Base-by-base conservation (phyloP, 768 basidiomycete genomes). In the Leccinum obscurum region DNA sequence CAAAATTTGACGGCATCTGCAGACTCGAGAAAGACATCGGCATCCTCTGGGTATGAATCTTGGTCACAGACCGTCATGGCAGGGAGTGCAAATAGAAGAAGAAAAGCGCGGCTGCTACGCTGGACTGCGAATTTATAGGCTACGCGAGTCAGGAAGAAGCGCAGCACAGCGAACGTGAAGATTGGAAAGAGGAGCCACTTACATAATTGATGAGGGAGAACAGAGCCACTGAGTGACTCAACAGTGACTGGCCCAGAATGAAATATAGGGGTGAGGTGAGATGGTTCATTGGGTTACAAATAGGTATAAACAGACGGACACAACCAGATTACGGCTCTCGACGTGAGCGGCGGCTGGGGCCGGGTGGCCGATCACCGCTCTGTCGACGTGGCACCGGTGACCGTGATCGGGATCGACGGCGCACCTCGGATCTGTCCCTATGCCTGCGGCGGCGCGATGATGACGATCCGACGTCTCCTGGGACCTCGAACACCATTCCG, bases 401-500 rank as follows among this genome's bases (percentile, higher is more conserved):
- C 26, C 53, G 55, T 14, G 70, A 72, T 34, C 68, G 71, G 7
- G 65, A 71, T 55, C 64, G 64, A 6, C 67, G 65, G 60, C 64
- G 68, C 46, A 66, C 67, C 39, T 58, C 46, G 49, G 69, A 57
- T 54, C 76, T 69, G 32, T 84, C 80, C 26, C 78, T 77, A 61
- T 85, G 86, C 54, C 82, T 75, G 61, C 79, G 80, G 24, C 72
- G 75, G 50, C 76, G 73, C n/a, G 67, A 65, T 9, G 63, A 62
- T 24, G 49, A 50, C 24, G 44, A 20, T 46, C 20, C 5, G 11
- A 70, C 73, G 63, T 63, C 72, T 55, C 75, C 74, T n/a, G 80
- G 77, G n/a, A 88, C 80, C 61, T 95, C 93, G 72, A 95, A 95
- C 24, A 95, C 90, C 89, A 95, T 87, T 22, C 84, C 85, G 69